Percentiles rank a stretch among this genome's conserved stretches.
phyloP scores from a whole-genome alignment of 257 asterid species.

The Parsonsia alboflavescens region DNA sequence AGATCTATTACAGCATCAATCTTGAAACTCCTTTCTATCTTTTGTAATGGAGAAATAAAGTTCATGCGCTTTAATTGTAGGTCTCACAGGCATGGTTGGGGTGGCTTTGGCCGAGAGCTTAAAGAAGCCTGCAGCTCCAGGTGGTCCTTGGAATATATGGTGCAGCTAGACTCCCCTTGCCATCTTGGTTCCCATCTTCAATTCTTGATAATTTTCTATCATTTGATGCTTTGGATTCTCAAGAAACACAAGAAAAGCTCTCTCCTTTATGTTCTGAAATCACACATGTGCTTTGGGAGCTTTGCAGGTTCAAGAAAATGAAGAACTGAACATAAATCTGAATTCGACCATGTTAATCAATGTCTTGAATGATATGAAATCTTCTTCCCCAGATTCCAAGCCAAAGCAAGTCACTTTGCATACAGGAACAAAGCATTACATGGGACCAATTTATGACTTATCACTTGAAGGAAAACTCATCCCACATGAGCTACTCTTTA shows the following conservation, averaged over 20 bases:
- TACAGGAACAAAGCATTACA: constrained; percentile 15
- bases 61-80: constrained; percentile 5
- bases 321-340: constrained; percentile 3
- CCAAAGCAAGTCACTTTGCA: constrained; percentile 2
- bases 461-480: not conserved
- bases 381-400: not conserved
- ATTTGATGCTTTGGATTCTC: constrained; percentile 7
- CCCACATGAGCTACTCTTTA: constrained; percentile 12
- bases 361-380: constrained; percentile 2
- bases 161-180: constrained; percentile 9
- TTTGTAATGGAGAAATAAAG: constrained; percentile 2
- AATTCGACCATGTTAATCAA: constrained; percentile 13
- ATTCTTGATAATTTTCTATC: not conserved
- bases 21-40: no score
- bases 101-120: constrained; percentile 9
- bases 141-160: constrained; percentile 17
- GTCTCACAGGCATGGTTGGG: constrained; percentile 12
- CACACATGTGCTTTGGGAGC: constrained; percentile 17
- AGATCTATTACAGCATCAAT: no score
- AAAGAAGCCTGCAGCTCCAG: constrained; percentile 8
- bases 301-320: not conserved
- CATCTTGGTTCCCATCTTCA: constrained; percentile 10
- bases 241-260: constrained; percentile 5
- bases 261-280: constrained; percentile 3
- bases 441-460: constrained; percentile 3